These are phyloP conservation scores for Saturnispora galanensis DNA, from an alignment of 805 yeast species.

Conservation along the genomic window DNA sequence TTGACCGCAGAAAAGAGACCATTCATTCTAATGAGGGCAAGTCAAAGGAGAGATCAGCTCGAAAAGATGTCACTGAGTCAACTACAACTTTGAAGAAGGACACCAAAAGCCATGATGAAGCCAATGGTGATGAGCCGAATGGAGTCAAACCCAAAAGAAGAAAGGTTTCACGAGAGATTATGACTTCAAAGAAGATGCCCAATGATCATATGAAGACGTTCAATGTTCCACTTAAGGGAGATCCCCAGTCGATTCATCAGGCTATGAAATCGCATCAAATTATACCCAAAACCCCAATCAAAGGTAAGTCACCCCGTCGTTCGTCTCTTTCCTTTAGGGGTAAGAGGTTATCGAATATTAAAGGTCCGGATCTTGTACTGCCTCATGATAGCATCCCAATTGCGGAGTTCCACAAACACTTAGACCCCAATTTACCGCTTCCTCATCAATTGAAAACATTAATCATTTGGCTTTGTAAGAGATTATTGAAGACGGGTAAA, in stretches of 20 bases:
- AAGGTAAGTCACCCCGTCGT: slow-evolving; percentile 25
- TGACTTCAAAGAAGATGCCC: background rate
- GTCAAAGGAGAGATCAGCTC: background rate
- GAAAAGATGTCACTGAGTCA: background rate
- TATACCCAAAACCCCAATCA: background rate
- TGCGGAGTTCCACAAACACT: slow-evolving; percentile 47
- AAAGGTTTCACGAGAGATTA: too few species aligned
- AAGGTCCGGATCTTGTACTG: slow-evolving; percentile 49
- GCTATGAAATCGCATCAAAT: background rate
- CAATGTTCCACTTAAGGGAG: slow-evolving; percentile 9
- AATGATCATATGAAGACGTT: slow-evolving; percentile 9
- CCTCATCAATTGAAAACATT: slow-evolving; percentile 67
- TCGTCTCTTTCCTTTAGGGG: slow-evolving; percentile 53
- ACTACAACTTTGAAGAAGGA: background rate
- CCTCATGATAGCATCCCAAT: slow-evolving; percentile 56
- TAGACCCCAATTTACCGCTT: slow-evolving; percentile 54
- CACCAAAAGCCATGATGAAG: background rate
- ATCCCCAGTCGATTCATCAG: slow-evolving; percentile 1
- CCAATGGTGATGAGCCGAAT: background rate
- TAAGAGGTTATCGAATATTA: slow-evolving; percentile 60
- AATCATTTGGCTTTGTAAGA: slow-evolving; percentile 56
- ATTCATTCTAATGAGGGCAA: background rate
- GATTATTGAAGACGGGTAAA: slow-evolving; percentile 26
- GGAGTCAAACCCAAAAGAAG: too few species aligned
- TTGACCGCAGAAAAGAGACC: background rate